Percentiles rank a stretch among this genome's conserved stretches.
These are phyloP conservation scores for Clonostachys chloroleuca DNA, from an alignment of 2,329 filamentous ascomycete species.

Conservation along the genomic window DNA sequence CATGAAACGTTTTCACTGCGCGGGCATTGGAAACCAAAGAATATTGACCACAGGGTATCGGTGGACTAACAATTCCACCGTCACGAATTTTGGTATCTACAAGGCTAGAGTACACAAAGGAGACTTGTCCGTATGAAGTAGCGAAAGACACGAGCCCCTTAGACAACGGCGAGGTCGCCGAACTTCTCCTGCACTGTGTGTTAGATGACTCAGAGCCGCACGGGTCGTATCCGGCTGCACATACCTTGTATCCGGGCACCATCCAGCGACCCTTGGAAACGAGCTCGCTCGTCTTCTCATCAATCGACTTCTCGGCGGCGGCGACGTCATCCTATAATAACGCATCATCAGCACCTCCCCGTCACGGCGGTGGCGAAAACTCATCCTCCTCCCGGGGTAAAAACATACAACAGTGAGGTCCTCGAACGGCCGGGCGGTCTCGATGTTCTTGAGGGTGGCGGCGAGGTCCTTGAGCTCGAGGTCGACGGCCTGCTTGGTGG, in stretches of 20 bases:
- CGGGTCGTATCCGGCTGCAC: conserved; percentile 18
- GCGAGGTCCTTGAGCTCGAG: conserved; percentile 89
- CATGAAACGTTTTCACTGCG: no score
- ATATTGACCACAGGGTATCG: no score
- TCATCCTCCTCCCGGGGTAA: not conserved
- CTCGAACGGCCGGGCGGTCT: conserved; percentile 91
- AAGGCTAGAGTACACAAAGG: conserved; percentile 66
- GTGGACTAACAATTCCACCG: no score
- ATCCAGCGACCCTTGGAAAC: conserved; percentile 98
- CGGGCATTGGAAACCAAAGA: no score
- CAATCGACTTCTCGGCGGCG: conserved; percentile 90
- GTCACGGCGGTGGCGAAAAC: not conserved
- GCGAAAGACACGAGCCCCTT: conserved; percentile 42
- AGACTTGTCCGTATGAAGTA: conserved; percentile 27
- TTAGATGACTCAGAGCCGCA: conserved; percentile 33
- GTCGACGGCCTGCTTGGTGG: conserved; percentile 95
- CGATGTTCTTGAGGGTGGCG: conserved; percentile 95
- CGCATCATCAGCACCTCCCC: conserved; percentile 12
- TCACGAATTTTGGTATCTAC: conserved; percentile 53
- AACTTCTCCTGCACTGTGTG: conserved; percentile 79
- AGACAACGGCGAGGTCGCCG: conserved; percentile 92
- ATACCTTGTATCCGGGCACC: conserved; percentile 97
- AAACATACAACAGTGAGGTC: conserved; percentile 94
- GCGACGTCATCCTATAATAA: conserved; percentile 80
- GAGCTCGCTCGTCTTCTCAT: conserved; percentile 91